Evolutionary conservation across 1,284 basidiomycete genomes (phyloP), one percentile per base, ranked within the genome.

Genomic region (Heterobasidion parviporum): DNA sequence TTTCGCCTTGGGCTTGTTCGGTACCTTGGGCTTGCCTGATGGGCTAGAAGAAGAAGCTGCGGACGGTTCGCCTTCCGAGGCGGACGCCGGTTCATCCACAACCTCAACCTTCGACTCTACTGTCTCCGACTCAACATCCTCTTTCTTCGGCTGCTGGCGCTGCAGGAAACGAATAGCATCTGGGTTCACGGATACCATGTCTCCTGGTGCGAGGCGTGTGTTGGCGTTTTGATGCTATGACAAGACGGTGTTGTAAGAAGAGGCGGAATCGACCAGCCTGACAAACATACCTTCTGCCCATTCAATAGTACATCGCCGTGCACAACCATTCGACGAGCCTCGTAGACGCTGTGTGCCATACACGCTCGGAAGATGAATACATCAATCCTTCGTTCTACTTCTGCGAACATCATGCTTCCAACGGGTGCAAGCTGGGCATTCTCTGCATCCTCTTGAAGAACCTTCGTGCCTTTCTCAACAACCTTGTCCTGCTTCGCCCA

Each of bases 351-450:
- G 60, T 87, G 81, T 34, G 90, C 92, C 65, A 99, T 90, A 71
- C 96, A 98, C 59, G 84, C 84, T 55, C 97, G 78, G 73, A 98
- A 98, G 54, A 99, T 76, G 66, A 95, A 83, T 38, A 93, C 88
- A 65, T 99, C 97, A 65, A 99, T 79, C 66, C 97, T 72, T 62
- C 95, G 80, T 77, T 99, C 97, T n/a, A 98, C 81, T 70, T 96
- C 91, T 1, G 80, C 72, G 68, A 93, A 92, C 89, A 98, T 94
- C 78, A 98, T 80, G 67, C 89, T 92, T 52, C 89, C 90, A 15
- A 96, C 85, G 1, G 90, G 90, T 4, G 88, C 84, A 62, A 87
- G 77, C 61, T 71, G 70, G 59, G 81, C 53, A 16, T 55, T 56
- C 32, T 62, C 57, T 4, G 56, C 75, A 63, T 83, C 80, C 62